Conservation (phyloP, 805 yeast genomes). For the Kazachstania africana region DNA sequence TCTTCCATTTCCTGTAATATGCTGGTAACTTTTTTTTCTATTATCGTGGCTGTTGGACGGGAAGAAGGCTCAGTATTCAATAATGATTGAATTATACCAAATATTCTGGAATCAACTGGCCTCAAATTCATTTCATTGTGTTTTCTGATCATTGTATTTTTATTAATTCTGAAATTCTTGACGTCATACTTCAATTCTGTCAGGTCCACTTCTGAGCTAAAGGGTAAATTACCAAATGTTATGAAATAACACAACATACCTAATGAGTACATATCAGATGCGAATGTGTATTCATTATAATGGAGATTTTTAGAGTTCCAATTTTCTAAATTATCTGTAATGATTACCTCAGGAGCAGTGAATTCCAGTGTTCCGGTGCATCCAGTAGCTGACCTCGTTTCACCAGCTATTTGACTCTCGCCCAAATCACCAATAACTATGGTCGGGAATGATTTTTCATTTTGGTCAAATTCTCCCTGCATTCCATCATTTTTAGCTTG, state of each 20-base stretch:
- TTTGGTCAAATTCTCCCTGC: background rate
- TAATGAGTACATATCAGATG: constrained; percentile 70
- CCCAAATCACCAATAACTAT: constrained; percentile 83
- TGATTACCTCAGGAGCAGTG: constrained; percentile 73
- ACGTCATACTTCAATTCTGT: constrained; percentile 28
- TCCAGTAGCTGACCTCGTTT: constrained; percentile 56
- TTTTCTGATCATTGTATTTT: constrained; percentile 6
- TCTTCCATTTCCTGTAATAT: too few relatives aligned
- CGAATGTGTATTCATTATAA: constrained; percentile 49
- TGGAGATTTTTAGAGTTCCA: constrained; percentile 13
- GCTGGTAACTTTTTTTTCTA: too few relatives aligned
- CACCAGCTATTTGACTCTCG: constrained; percentile 70
- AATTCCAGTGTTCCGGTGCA: constrained; percentile 82
- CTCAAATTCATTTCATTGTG: constrained; percentile 11
- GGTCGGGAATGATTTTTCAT: constrained; percentile 39
- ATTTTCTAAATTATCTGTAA: constrained; percentile 4
- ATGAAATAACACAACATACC: constrained; percentile 74
- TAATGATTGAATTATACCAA: constrained; percentile 30
- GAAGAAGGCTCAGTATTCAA: constrained; percentile 26
- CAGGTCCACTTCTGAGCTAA: constrained; percentile 21
- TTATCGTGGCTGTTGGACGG: constrained; percentile 35
- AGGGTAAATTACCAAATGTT: constrained; percentile 65
- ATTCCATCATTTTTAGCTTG: constrained; percentile 4
- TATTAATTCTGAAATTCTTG: constrained; percentile 19
- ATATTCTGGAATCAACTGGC: constrained; percentile 21